phyloP scores from a whole-genome alignment of 441 rosid species.

The Eruca vesicaria region DNA sequence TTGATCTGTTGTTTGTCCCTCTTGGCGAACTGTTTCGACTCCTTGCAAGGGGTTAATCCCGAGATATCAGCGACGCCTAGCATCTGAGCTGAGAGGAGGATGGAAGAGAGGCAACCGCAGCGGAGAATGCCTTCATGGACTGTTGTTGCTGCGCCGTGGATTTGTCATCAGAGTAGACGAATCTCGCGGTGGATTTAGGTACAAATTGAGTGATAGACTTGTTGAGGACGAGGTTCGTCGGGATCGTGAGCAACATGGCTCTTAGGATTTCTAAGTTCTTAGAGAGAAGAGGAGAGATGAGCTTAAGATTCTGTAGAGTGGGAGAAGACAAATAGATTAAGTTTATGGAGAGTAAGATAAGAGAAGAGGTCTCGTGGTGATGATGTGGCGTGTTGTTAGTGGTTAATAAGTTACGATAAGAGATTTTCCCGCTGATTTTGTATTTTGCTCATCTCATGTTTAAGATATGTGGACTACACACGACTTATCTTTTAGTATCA shows the following conservation, averaged over 20 bases:
- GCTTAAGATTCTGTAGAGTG: conserved; percentile 42
- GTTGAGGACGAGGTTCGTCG: conserved; percentile 64
- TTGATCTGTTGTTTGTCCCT: conserved; percentile 82
- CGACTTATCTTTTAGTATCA: conserved; percentile 16
- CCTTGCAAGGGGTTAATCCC: conserved; percentile 94
- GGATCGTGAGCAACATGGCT: conserved; percentile 81
- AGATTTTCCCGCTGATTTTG: conserved; percentile 35
- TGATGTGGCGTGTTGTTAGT: conserved; percentile 58
- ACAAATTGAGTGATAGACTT: conserved; percentile 33
- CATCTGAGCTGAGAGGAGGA: conserved; percentile 83
- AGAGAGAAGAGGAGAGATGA: conserved; percentile 23
- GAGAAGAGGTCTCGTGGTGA: conserved; percentile 32
- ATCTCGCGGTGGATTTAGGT: conserved; percentile 40
- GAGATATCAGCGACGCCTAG: conserved; percentile 92
- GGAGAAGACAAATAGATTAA: conserved; percentile 15
- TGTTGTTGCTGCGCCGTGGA: conserved; percentile 31
- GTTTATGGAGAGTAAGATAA: conserved; percentile 58
- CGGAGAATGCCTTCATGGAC: conserved; percentile 79
- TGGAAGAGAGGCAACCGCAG: conserved; percentile 92
- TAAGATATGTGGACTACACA: conserved; percentile 34
- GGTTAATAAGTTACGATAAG: conserved; percentile 39
- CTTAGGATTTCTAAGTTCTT: neutral
- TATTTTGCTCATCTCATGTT: conserved; percentile 7
- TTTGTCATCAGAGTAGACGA: conserved; percentile 49
- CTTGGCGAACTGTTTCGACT: conserved; percentile 90